These are phyloP conservation scores for Taiwanofungus camphoratus DNA, from an alignment of 1,284 basidiomycete species.

Conservation along the genomic window DNA sequence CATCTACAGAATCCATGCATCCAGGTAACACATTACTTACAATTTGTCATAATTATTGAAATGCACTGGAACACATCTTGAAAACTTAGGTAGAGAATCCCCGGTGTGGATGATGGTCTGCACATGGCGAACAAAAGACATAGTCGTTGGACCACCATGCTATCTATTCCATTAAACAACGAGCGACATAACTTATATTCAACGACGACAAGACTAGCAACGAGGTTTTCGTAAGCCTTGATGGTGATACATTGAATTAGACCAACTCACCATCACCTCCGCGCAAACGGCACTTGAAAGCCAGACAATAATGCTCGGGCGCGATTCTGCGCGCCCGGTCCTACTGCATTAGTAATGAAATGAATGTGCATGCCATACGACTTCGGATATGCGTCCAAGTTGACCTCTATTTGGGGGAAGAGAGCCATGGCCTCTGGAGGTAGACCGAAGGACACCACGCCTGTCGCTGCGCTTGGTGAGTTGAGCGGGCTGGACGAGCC, in stretches of 20 bases:
- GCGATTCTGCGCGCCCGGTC: conserved; percentile 80
- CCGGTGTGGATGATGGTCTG: too few species aligned
- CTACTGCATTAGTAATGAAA: conserved; percentile 82
- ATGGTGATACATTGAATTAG: neutral
- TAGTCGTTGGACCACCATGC: too few species aligned
- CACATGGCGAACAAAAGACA: too few species aligned
- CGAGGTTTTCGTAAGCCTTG: too few species aligned
- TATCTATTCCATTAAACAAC: too few species aligned
- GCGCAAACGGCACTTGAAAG: conserved; percentile 80
- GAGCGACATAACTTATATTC: too few species aligned
- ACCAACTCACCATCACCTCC: conserved; percentile 28
- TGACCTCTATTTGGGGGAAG: conserved; percentile 94
- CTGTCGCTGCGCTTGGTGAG: conserved; percentile 74
- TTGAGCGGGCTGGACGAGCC: conserved; percentile 54
- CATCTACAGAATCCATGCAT: neutral
- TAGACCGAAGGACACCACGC: conserved; percentile 88
- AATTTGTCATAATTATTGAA: neutral
- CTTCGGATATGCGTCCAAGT: conserved; percentile 82
- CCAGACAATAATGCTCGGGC: conserved; percentile 83
- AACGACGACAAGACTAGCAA: too few species aligned
- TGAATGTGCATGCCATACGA: conserved; percentile 88
- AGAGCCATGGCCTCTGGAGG: conserved; percentile 81
- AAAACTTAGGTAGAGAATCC: too few species aligned
- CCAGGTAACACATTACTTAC: neutral
- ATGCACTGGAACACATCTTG: neutral